Evolutionary conservation across 108 stramenopile species (phyloP), one percentile per base, ranked within the genome.

Genomic region (Thalassiosira profunda): DNA sequence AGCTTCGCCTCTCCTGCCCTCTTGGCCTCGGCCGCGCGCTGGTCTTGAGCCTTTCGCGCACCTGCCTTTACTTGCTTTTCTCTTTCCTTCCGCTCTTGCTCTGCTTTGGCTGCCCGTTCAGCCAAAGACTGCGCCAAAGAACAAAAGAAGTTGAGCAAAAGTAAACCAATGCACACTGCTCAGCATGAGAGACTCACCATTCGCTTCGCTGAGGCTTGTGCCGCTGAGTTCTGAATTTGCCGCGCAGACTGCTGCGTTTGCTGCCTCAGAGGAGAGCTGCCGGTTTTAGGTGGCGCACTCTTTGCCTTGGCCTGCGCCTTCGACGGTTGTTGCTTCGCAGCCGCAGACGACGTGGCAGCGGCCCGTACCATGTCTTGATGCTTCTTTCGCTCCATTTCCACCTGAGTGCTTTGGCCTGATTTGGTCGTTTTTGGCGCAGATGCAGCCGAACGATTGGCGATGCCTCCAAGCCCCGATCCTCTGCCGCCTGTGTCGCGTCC

Each of bases 301-400:
- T 52, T 52, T 31, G 8, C 51, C 29, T 52, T 31, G 33, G 33
- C 51, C 14, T 31, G 34, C 5, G 51, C 51, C 17, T 15, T n/a
- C 33, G 10, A 28, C 9, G 51, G 51, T 8, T 31, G 34, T 26
- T 31, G 33, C 33, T 52, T 52, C 30, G 51, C 51, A 17, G 29
- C 33, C 1, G 29, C 51, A 52, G 51, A 31, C 29, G 34, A 17
- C 51, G 18, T 31, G 7, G 17, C 51, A 20, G 26, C 51, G 33
- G 23, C 51, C 51, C 33, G 29, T 0, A 68, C 54, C 67, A 68
- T 76, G 8, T 62, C 75, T 47, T 76, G 66, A 38, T 62, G 67
- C 51, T 76, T 68, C 67, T 56, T 62, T 24, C 61, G 51, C 52
- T 76, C 67, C 28, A 67, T 43, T 37, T 68, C 60, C 36, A 61